Evolutionary conservation across 192 early-diverging fungal genomes (phyloP).

Genomic region (Backusella westeae): DNA sequence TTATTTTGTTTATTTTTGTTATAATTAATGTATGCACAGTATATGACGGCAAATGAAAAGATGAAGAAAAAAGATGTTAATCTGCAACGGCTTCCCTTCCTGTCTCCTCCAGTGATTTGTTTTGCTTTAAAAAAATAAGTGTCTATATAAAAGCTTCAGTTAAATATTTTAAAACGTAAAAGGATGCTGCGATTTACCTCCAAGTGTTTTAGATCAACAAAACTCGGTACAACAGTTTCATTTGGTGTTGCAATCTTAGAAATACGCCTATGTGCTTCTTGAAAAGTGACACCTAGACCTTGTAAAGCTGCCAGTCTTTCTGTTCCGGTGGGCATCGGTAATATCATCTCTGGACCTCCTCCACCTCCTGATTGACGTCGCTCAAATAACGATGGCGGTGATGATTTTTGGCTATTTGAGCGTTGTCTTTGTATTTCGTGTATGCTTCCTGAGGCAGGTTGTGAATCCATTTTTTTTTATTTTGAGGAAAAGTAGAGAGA

Average conservation of each 20-base stretch:
- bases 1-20: not conserved
- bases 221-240: conserved; percentile 22
- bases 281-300: conserved; percentile 28
- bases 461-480: not conserved
- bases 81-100: not conserved
- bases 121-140: not conserved
- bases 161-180: not conserved
- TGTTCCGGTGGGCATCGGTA: conserved; percentile 21
- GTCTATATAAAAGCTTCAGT: not conserved
- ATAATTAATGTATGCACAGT: not conserved
- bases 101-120: not conserved
- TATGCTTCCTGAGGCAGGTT: conserved; percentile 1
- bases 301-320: conserved; percentile 23
- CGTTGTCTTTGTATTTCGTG: not conserved
- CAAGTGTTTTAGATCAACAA: conserved; percentile 17
- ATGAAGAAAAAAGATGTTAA: not conserved
- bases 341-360: conserved; percentile 1
- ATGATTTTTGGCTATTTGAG: not conserved
- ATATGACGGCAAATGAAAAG: not conserved
- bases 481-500: not conserved
- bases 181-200: not conserved
- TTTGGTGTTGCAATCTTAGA: conserved; percentile 31
- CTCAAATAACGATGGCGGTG: not conserved
- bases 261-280: conserved; percentile 30
- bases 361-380: not conserved